A percentile compares a stretch with the other conserved stretches of the same genome.
These are phyloP conservation scores for Aspergillus nomiae DNA, from an alignment of 2,329 filamentous ascomycete genomes.

Conservation along the genomic window DNA sequence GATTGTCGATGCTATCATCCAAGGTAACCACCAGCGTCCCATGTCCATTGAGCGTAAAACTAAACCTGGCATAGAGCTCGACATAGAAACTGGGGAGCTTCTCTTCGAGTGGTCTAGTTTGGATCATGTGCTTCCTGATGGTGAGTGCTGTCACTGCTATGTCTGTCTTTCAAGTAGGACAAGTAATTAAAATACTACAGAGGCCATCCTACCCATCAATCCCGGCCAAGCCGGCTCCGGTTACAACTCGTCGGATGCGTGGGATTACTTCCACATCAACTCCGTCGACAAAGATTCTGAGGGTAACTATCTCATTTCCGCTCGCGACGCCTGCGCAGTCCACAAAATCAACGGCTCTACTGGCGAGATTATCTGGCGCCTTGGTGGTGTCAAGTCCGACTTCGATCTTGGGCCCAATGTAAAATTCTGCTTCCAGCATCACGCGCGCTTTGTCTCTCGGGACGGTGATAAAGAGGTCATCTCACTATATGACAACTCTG, in stretches of 20 bases:
- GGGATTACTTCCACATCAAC: conserved; percentile 57
- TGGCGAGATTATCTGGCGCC: conserved; percentile 52
- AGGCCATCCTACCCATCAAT: conserved; percentile 50
- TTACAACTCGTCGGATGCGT: conserved; percentile 43
- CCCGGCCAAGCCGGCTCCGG: conserved; percentile 47
- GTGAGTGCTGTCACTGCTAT: conserved; percentile 41
- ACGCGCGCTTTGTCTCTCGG: conserved; percentile 51
- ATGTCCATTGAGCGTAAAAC: background rate
- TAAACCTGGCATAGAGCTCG: conserved; percentile 31
- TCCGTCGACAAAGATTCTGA: conserved; percentile 42
- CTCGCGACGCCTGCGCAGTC: conserved; percentile 48
- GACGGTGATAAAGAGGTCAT: conserved; percentile 52
- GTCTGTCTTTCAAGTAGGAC: conserved; percentile 10
- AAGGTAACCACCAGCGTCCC: conserved; percentile 41
- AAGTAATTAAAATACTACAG: conserved; percentile 26
- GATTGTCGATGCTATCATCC: conserved; percentile 58
- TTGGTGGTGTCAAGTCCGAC: conserved; percentile 48
- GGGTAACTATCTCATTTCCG: conserved; percentile 53
- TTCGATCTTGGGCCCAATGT: conserved; percentile 48
- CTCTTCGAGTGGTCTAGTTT: conserved; percentile 63
- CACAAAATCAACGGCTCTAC: conserved; percentile 52
- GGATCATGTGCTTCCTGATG: conserved; percentile 56
- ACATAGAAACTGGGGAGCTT: conserved; percentile 57
- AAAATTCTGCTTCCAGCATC: conserved; percentile 54
- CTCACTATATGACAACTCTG: conserved; percentile 58